Conservation (phyloP, 2,329 filamentous ascomycete species). For the Thielaviopsis musarum region DNA sequence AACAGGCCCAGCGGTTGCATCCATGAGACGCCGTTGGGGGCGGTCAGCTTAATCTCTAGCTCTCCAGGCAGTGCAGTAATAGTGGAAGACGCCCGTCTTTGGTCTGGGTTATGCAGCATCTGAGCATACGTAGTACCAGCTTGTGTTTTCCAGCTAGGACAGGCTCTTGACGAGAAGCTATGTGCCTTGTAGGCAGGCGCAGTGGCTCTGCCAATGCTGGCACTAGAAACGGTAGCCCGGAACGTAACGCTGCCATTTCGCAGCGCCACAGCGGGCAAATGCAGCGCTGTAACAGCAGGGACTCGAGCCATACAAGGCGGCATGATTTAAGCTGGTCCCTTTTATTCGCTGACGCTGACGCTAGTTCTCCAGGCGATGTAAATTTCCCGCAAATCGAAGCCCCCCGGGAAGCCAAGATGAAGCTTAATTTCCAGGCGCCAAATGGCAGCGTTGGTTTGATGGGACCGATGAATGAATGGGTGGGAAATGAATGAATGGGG, state of each 20-base stretch:
- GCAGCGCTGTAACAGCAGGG: neutral
- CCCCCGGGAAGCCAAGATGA: too few relatives aligned
- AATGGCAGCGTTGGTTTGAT: too few relatives aligned
- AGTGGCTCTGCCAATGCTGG: neutral
- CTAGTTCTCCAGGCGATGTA: too few relatives aligned
- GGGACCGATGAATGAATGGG: too few relatives aligned
- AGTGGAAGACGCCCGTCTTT: neutral
- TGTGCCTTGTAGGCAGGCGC: neutral
- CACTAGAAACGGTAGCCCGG: neutral
- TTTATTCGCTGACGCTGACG: too few relatives aligned
- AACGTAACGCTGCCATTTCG: neutral
- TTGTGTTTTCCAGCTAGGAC: neutral
- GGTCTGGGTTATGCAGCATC: neutral
- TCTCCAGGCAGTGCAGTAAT: neutral
- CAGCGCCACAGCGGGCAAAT: too few relatives aligned
- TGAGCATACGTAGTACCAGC: neutral
- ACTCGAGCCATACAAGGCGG: neutral
- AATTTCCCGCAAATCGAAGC: too few relatives aligned
- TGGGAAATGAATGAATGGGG: too few relatives aligned
- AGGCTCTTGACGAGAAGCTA: neutral
- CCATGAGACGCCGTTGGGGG: slow-evolving; percentile 61
- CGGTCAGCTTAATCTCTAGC: slow-evolving; percentile 41
- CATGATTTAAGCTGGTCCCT: too few relatives aligned
- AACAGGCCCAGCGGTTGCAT: slow-evolving; percentile 61
- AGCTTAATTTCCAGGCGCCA: too few relatives aligned